A percentile compares a stretch with the other conserved stretches of the same genome.
These are phyloP conservation scores for Pigoraptor vietnamica DNA, from an alignment of 78 protist genomes.

Conservation along the genomic window DNA sequence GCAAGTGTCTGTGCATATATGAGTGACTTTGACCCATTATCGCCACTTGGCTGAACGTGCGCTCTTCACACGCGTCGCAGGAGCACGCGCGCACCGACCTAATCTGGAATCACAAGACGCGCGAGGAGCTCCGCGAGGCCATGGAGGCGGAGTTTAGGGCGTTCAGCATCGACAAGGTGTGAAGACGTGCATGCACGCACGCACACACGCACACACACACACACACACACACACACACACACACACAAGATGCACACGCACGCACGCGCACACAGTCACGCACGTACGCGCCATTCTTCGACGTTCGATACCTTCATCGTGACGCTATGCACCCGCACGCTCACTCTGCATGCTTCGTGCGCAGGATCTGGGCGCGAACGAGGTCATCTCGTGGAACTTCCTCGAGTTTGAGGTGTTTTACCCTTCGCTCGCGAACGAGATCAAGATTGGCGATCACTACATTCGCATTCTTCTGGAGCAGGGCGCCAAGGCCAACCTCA, in stretches of 20 bases:
- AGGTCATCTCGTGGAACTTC: conserved; percentile 68
- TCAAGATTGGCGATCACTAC: conserved; percentile 68
- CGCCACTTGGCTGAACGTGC: too few relatives aligned
- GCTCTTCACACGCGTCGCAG: too few relatives aligned
- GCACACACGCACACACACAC: too few relatives aligned
- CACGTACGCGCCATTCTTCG: too few relatives aligned
- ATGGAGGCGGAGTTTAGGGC: conserved; percentile 58
- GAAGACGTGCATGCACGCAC: neutral
- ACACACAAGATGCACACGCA: too few relatives aligned
- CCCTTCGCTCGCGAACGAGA: conserved; percentile 48
- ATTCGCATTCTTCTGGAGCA: conserved; percentile 62
- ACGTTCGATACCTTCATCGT: too few relatives aligned
- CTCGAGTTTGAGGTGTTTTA: conserved; percentile 73
- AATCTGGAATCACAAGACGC: conserved; percentile 81
- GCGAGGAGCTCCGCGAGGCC: conserved; percentile 78
- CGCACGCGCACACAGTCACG: too few relatives aligned
- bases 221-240: too few relatives aligned
- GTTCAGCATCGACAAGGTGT: conserved; percentile 29
- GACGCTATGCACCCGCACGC: too few relatives aligned
- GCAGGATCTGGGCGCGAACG: neutral
- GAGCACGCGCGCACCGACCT: conserved; percentile 79
- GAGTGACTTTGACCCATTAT: too few relatives aligned
- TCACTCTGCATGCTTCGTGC: neutral
- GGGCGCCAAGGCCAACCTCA: neutral
- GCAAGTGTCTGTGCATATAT: too few relatives aligned